Conservation (phyloP, 768 basidiomycete genomes). For the Amanita thiersii region DNA sequence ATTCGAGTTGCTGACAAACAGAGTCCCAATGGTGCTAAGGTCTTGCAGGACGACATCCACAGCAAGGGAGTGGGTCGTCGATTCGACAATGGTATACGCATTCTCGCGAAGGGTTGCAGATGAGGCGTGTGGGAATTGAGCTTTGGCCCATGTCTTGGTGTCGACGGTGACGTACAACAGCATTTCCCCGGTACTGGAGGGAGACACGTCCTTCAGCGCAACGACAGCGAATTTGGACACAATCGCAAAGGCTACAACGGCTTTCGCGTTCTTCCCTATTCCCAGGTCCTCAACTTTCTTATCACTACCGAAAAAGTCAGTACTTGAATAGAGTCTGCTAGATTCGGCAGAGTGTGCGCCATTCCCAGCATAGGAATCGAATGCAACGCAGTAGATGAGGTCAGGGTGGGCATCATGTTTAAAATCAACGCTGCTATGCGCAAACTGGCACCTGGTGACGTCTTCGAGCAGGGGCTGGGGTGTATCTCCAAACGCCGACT, state of each 20-base stretch:
- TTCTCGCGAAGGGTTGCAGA: conserved; percentile 77
- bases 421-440: conserved; percentile 80
- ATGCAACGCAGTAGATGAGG: conserved; percentile 87
- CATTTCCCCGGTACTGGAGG: conserved; percentile 60
- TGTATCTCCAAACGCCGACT: conserved; percentile 64
- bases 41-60: conserved; percentile 86
- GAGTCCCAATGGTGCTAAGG: conserved; percentile 64
- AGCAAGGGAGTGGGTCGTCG: conserved; percentile 85
- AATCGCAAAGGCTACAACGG: conserved; percentile 89
- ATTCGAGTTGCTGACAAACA: conserved; percentile 94
- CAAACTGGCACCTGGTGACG: conserved; percentile 79
- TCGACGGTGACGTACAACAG: conserved; percentile 82
- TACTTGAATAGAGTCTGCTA: conserved; percentile 72
- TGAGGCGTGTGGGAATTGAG: conserved; percentile 87
- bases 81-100: conserved; percentile 94
- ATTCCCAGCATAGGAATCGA: conserved; percentile 47
- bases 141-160: conserved; percentile 77
- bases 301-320: conserved; percentile 72
- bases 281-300: conserved; percentile 77
- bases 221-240: conserved; percentile 91
- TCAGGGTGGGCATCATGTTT: conserved; percentile 66
- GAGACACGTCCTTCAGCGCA: conserved; percentile 65
- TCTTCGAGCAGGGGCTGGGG: conserved; percentile 57
- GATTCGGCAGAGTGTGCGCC: conserved; percentile 46
- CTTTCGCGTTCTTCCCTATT: conserved; percentile 75